Base-by-base conservation (phyloP, 2,329 filamentous ascomycete species). In the Talaromyces marneffei region DNA sequence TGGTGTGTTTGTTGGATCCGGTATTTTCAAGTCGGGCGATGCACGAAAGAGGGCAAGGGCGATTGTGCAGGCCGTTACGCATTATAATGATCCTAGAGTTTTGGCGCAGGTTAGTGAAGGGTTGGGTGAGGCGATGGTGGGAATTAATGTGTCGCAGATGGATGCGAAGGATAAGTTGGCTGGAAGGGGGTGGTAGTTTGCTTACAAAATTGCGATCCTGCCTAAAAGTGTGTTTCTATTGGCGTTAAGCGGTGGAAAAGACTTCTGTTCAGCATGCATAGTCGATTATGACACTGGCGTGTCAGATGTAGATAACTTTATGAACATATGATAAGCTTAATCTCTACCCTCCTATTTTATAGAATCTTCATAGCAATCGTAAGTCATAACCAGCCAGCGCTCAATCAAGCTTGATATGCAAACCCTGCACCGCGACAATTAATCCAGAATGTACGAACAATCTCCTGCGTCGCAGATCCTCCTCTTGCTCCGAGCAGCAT, bases 81-180 rank as follows among this genome's bases (percentile, higher is more conserved):
- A 97, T 79, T 97, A 83, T 81, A 87, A 86, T 68, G 92, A 97
- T 73, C 80, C 92, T 40, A 88, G 90, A 80, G 85, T 96, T 25
- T 79, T 99, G 60, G 92, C 92, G 4, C 88, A 95, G 78, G 89
- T 92, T 62, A 93, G 89, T 78, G 86, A 88, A 72, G 91, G 92
- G 61, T 79, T 97, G 29, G 94, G 94, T n/a, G 92, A 96, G 83
- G 92, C 94, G 39, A 99, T 97, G 91, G 92, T 97, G 10, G 94
- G 94, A 27, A 91, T 97, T 72, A 97, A 93, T 78, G 90, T 90
- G 66, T 85, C 85, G 64, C 85, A 82, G 68, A 88, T 97, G 88
- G 82, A 82, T 64, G 85, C 90, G 59, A 83, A 83, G 62, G 88
- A 96, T 77, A 96, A 90, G 84, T 80, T 97, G 77, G 89, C 92